Percentiles rank a stretch among this genome's conserved stretches.
Conservation (phyloP, 495 filamentous ascomycete genomes). For the Parathielavia hyrcaniae region DNA sequence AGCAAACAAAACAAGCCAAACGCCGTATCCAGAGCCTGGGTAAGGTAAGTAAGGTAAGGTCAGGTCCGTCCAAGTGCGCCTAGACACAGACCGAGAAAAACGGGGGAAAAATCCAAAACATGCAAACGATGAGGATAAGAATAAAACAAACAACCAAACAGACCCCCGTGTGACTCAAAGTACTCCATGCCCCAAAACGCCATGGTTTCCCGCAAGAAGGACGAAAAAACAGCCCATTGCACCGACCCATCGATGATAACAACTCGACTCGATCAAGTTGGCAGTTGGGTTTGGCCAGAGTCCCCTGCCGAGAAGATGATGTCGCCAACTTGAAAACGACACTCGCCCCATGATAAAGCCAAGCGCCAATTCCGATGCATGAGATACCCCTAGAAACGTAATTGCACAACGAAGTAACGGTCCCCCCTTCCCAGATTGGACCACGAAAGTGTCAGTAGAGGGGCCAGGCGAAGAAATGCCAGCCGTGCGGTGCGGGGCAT, state of each 20-base stretch:
- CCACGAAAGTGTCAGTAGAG: not conserved
- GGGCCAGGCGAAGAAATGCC: not conserved
- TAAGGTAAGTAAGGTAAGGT: no score
- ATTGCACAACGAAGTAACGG: slow-evolving; percentile 10
- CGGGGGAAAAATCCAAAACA: slow-evolving; percentile 7
- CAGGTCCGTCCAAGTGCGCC: not conserved
- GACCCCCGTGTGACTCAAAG: not conserved
- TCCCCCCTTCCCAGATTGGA: not conserved
- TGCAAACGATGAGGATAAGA: not conserved
- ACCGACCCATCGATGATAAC: not conserved
- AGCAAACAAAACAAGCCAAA: no score
- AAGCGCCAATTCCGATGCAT: slow-evolving; percentile 18
- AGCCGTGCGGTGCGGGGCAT: slow-evolving; percentile 14
- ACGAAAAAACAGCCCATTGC: not conserved
- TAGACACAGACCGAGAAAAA: slow-evolving; percentile 5
- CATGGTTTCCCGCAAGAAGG: not conserved
- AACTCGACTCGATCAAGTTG: not conserved
- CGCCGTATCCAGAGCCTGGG: not conserved
- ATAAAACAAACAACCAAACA: no score
- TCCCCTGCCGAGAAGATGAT: no score
- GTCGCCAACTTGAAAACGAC: not conserved
- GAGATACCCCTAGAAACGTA: slow-evolving; percentile 2
- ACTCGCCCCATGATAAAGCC: not conserved
- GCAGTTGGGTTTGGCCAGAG: not conserved
- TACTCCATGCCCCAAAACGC: not conserved